Conservation (phyloP, 306 rosid genomes). For the Lathyrus aphaca region DNA sequence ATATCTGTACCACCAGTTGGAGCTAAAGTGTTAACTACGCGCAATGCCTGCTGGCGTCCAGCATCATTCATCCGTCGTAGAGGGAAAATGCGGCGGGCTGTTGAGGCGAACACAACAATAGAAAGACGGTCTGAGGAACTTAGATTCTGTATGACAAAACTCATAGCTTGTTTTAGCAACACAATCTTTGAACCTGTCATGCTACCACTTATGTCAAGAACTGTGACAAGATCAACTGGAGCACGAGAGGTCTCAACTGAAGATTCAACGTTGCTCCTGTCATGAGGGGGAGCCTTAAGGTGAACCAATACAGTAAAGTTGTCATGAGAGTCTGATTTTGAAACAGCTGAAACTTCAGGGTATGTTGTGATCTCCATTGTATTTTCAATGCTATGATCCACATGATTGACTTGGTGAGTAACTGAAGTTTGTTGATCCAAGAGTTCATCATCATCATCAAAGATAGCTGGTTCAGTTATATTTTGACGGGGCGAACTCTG, state of each 20-base stretch:
- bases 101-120: slow-evolving; percentile 79
- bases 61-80: slow-evolving; percentile 77
- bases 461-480: slow-evolving; percentile 64
- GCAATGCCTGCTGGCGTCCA: slow-evolving; percentile 80
- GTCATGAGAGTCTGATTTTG: slow-evolving; percentile 58
- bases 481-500: slow-evolving; percentile 49
- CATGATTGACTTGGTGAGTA: slow-evolving; percentile 36
- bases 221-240: slow-evolving; percentile 87
- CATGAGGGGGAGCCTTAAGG: slow-evolving; percentile 74
- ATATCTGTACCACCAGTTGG: slow-evolving; percentile 87
- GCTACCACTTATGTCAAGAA: slow-evolving; percentile 97
- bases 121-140: slow-evolving; percentile 87
- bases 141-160: slow-evolving; percentile 87
- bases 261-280: slow-evolving; percentile 29
- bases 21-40: slow-evolving; percentile 67
- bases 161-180: slow-evolving; percentile 87
- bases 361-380: slow-evolving; percentile 66
- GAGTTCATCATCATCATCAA: slow-evolving; percentile 87
- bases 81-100: slow-evolving; percentile 84
- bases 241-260: slow-evolving; percentile 56
- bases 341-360: slow-evolving; percentile 80
- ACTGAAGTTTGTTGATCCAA: slow-evolving; percentile 53
- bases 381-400: slow-evolving; percentile 38
- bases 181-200: slow-evolving; percentile 94
- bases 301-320: slow-evolving; percentile 72